Base-by-base conservation (phyloP, 2,329 filamentous ascomycete genomes). In the Sarocladium oryzae region DNA sequence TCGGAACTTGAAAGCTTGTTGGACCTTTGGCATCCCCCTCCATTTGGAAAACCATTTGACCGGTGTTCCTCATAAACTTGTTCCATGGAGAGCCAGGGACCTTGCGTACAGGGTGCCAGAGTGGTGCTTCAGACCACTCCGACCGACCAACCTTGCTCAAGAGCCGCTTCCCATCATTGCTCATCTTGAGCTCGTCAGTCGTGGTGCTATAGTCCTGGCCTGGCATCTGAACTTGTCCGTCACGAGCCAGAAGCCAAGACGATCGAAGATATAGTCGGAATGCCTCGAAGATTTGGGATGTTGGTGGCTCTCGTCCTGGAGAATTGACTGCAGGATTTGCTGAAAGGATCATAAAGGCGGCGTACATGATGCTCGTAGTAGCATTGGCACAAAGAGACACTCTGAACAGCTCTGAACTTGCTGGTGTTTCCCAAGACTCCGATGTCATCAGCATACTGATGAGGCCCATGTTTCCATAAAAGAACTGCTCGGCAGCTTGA, bases 381-480 rank as follows among this genome's bases (percentile, higher is more conserved):
- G 48, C 28, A 26, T 46, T 53, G 16, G 37, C 37, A 18, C 37
- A 41, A 5, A 41, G 37, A 7, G 13, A 41, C 4, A 23, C 37
- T 21, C 23, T 24, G 23, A 46, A 52, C 28, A 52, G 28, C 26
- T 32, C 8, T 30, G 6, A 18, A 10, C 5, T 32, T 28, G n/a
- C 36, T 20, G 40, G 24, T 46, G 28, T 15, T 4, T 21, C 6
- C 37, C 37, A 41, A 4, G 37, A 11, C 16, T 57, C 56, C 5
- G 54, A 30, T 20, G 55, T 57, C 46, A 56, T 51, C 11, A 64
- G 52, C 52, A 62, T 61, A n/a, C 58, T 53, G 38, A 63, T 52
- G 15, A 62, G 54, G 6, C 60, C 61, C 20, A 61, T 32, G 28
- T 59, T 63, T 21, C 55, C 57, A 11, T 58, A 26, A 9, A 49